Percentiles rank a stretch among this genome's conserved stretches.
phyloP scores from a whole-genome alignment of 495 filamentous ascomycete genomes.

The Staphylotrichum longicolle region DNA sequence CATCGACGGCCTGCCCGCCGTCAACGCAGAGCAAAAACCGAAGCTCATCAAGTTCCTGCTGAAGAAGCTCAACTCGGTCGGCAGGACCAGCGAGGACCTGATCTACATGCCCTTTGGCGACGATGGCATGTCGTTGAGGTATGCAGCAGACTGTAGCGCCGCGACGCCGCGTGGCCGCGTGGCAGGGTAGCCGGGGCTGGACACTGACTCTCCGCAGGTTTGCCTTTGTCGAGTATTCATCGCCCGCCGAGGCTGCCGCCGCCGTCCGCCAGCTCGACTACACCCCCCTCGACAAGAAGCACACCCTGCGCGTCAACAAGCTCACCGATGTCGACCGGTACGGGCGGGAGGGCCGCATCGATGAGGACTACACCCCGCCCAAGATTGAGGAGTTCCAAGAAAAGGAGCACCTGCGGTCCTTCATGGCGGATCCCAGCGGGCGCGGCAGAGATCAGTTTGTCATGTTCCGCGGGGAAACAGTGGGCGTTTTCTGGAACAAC shows the following conservation, averaged over 20 bases:
- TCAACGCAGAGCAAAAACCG: constrained; percentile 76
- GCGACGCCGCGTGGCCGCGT: too few relatives aligned
- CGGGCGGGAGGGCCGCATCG: constrained; percentile 86
- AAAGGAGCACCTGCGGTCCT: constrained; percentile 92
- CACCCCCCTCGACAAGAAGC: constrained; percentile 86
- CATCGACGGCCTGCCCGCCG: constrained; percentile 86
- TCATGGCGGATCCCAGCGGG: constrained; percentile 78
- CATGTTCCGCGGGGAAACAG: constrained; percentile 83
- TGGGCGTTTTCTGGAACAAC: constrained; percentile 97
- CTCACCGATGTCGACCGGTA: constrained; percentile 96
- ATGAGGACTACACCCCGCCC: constrained; percentile 83
- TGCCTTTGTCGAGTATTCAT: constrained; percentile 94
- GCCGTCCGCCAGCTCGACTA: constrained; percentile 83
- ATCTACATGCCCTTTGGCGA: constrained; percentile 92
- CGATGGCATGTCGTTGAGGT: constrained; percentile 80
- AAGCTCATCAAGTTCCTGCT: constrained; percentile 93
- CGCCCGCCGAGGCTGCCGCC: constrained; percentile 82
- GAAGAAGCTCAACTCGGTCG: constrained; percentile 82
- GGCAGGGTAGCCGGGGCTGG: background rate
- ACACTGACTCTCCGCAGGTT: constrained; percentile 52
- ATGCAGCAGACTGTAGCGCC: constrained; percentile 18
- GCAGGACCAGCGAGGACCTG: constrained; percentile 78
- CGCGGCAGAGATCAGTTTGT: constrained; percentile 92
- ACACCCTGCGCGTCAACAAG: constrained; percentile 94
- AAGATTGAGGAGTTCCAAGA: constrained; percentile 75